A percentile compares a stretch with the other conserved stretches of the same genome.
phyloP scores from a whole-genome alignment of 805 yeast species.

The Lipomyces starkeyi region DNA sequence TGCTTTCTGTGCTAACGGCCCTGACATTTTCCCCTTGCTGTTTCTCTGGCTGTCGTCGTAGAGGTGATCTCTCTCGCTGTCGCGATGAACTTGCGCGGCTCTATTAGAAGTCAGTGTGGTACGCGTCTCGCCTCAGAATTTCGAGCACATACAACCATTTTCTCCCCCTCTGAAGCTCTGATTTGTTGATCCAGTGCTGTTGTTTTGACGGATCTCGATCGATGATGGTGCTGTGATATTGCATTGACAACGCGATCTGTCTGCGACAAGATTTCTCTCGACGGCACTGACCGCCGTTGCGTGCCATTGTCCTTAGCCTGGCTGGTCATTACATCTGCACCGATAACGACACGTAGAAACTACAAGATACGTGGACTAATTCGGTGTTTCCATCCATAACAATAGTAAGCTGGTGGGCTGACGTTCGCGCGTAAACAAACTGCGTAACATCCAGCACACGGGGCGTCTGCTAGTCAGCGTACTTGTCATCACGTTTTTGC shows the following conservation, averaged over 20 bases:
- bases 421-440: slow-evolving; percentile 18
- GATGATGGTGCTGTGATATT: slow-evolving; percentile 8
- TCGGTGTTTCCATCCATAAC: background rate
- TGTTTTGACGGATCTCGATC: background rate
- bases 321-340: background rate
- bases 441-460: background rate
- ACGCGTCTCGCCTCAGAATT: background rate
- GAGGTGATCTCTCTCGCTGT: slow-evolving; percentile 19
- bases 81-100: slow-evolving; percentile 19
- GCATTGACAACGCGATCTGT: slow-evolving; percentile 29
- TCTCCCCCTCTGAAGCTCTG: background rate
- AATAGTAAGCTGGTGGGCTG: background rate
- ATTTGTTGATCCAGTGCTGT: background rate
- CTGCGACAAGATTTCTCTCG: slow-evolving; percentile 25
- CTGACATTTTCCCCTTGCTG: background rate
- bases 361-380: background rate
- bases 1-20: background rate
- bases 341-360: background rate
- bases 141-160: background rate
- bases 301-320: background rate
- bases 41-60: slow-evolving; percentile 11
- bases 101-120: background rate
- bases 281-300: slow-evolving; percentile 2
- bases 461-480: background rate
- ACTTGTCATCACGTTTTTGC: background rate